Base-by-base conservation (phyloP, 2,329 filamentous ascomycete genomes). In the Akanthomyces muscarius region DNA sequence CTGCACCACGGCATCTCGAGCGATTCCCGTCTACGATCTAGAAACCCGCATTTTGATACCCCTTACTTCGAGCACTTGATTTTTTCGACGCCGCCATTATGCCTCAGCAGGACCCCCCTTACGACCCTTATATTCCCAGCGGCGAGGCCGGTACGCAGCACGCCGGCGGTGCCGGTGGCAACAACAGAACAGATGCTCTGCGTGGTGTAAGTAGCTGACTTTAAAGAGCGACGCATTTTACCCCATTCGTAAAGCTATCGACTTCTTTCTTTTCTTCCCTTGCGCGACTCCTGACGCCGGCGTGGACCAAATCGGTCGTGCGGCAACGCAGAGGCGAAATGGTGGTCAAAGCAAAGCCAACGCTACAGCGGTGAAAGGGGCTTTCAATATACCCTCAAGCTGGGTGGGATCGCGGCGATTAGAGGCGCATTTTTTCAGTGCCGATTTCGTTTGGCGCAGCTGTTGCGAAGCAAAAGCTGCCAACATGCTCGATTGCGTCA, bases 101-200 rank as follows among this genome's bases (percentile, higher is more conserved):
- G 83, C 77, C 83, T 69, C 78, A 78, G 72, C 77, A 81, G 69
- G 81, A 84, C 64, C 78, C 83, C 74, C 91, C 91, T 69, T 96
- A 96, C 78, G 91, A 96, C 79, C 91, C 91, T 67, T 96, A 95
- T 80, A 93, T 94, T 77, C 91, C 91, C 73, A 86, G 85, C 74
- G 87, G 86, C 77, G 82, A 83, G 66, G 76, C 69, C 61, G 71
- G 70, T 64, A 75, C 76, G 69, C 75, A 76, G 69, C 60, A 56
- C 23, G 59, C 50, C 50, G 76, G 78, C 75, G 77, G 71, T 66
- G 73, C 69, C 72, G 78, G 73, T 68, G 82, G 76, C 68, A 84
- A 77, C 74, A 76, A 77, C 65, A 77, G 84, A 75, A 81, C 84
- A 61, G 79, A 83, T 68, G 89, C 89, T 68, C 84, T 96, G 69